Evolutionary conservation across 176 grass and related monocot genomes (phyloP).

Genomic region (Carex myosuroides): DNA sequence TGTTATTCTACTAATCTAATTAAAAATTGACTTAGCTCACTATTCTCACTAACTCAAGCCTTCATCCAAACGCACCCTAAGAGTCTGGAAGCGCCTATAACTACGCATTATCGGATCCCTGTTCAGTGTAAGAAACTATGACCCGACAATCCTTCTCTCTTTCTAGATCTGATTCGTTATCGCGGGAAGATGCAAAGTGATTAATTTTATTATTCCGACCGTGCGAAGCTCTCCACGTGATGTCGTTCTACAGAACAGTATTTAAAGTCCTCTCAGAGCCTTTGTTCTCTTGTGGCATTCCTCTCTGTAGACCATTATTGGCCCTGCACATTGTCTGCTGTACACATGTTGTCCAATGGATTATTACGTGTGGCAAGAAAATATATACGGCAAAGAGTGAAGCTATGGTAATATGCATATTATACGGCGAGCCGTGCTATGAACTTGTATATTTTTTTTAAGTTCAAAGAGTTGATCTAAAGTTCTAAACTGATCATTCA

Average conservation of each 20-base stretch:
- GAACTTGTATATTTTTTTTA: too few species aligned
- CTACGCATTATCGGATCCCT: neutral
- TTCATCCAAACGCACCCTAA: too few species aligned
- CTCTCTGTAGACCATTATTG: neutral
- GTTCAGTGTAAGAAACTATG: neutral
- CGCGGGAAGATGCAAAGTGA: neutral
- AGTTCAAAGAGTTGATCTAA: too few species aligned
- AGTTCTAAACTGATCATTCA: too few species aligned
- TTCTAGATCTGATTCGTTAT: slow-evolving; percentile 26
- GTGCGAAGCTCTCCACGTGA: slow-evolving; percentile 23
- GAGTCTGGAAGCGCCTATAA: neutral
- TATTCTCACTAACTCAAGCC: too few species aligned
- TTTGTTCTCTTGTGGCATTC: neutral
- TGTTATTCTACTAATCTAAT: too few species aligned
- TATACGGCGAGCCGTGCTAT: too few species aligned
- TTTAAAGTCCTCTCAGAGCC: neutral
- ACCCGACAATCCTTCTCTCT: slow-evolving; percentile 5
- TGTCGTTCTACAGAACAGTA: neutral
- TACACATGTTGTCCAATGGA: neutral
- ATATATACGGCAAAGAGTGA: too few species aligned
- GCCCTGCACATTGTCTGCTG: neutral
- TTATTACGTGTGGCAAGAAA: neutral
- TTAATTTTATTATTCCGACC: neutral
- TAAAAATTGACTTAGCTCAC: too few species aligned
- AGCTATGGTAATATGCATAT: too few species aligned